Conservation (phyloP, 352 stramenopile genomes). For the Thraustochytrium sp. region DNA sequence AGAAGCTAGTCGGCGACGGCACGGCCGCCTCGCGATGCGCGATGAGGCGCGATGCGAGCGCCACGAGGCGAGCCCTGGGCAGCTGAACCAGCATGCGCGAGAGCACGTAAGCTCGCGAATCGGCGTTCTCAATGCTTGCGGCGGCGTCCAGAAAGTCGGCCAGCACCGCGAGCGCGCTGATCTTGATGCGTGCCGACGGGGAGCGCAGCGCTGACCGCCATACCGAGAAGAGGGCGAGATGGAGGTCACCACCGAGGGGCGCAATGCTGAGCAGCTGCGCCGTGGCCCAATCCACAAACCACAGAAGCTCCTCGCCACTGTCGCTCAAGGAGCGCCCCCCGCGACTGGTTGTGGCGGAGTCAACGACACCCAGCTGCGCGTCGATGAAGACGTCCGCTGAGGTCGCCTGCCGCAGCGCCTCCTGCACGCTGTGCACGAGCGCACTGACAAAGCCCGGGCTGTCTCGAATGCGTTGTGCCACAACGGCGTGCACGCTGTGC, state of each 20-base stretch:
- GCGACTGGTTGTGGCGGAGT: not conserved
- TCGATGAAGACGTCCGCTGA: not conserved
- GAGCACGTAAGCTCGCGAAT: not conserved
- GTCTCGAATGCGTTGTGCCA: not conserved
- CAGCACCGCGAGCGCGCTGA: not conserved
- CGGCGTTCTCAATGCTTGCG: not conserved
- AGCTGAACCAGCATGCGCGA: not conserved
- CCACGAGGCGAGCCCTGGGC: not conserved
- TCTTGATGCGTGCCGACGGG: not conserved
- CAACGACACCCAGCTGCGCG: not conserved
- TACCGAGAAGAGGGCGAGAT: not conserved
- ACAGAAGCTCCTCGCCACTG: not conserved
- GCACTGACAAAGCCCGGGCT: not conserved
- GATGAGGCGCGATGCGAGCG: not conserved
- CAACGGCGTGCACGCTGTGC: not conserved
- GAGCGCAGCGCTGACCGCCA: not conserved
- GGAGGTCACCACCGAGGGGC: not conserved
- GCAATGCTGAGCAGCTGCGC: not conserved
- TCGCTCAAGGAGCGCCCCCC: no score
- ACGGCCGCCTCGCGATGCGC: not conserved
- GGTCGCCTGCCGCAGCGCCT: not conserved
- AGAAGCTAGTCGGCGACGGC: not conserved
- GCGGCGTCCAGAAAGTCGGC: not conserved
- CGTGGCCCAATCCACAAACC: constrained; percentile 38
- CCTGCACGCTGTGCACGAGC: not conserved